phyloP scores from a whole-genome alignment of 345 rosid genomes.

The Melastoma malabathricum region DNA sequence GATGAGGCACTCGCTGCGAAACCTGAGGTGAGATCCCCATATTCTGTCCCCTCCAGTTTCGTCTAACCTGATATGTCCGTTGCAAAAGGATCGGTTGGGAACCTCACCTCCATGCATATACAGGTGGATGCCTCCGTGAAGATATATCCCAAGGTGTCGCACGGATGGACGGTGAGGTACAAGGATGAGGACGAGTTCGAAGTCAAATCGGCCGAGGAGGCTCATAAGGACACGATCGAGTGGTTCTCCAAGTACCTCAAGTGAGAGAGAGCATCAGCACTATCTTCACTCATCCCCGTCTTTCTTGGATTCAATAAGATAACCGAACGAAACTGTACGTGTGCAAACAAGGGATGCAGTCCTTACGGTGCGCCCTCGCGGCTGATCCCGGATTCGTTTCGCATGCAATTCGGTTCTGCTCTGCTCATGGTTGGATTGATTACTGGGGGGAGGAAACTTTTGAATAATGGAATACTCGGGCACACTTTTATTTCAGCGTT shows the following conservation, averaged over 20 bases:
- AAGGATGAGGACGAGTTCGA: conserved; percentile 26
- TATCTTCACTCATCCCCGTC: too few relatives aligned
- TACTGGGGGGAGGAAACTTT: too few relatives aligned
- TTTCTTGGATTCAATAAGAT: too few relatives aligned
- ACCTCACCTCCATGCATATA: neutral
- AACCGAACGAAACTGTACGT: too few relatives aligned
- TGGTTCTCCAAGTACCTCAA: conserved; percentile 51
- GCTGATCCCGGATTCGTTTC: too few relatives aligned
- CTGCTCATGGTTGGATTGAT: too few relatives aligned
- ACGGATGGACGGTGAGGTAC: conserved; percentile 72
- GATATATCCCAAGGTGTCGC: conserved; percentile 53
- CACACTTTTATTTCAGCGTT: too few relatives aligned
- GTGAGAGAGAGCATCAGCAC: too few relatives aligned
- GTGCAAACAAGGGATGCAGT: too few relatives aligned
- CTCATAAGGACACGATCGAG: conserved; percentile 43
- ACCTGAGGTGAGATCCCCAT: conserved; percentile 16
- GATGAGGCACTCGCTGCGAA: conserved; percentile 25
- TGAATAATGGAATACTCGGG: too few relatives aligned
- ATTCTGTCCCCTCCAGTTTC: neutral
- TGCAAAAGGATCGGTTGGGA: neutral
- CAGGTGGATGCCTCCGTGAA: conserved; percentile 51
- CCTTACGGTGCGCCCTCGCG: too few relatives aligned
- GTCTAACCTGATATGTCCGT: neutral
- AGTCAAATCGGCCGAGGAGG: conserved; percentile 35
- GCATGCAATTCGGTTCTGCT: too few relatives aligned